These are phyloP conservation scores for Stereocaulon alpinum DNA, from an alignment of 495 filamentous ascomycete species.

Conservation along the genomic window DNA sequence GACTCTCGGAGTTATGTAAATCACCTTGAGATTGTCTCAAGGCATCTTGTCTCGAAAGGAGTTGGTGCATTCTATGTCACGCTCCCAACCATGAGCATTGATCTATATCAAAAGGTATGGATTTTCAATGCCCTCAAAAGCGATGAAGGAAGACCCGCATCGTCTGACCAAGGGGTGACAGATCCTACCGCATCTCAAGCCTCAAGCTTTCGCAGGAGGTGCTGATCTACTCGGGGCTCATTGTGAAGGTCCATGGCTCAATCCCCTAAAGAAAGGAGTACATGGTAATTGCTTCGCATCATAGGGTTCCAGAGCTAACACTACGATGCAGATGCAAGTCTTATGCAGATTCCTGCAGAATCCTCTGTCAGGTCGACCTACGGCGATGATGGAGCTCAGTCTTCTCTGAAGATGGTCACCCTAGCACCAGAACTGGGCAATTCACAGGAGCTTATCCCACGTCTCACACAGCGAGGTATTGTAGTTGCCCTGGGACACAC, in stretches of 20 bases:
- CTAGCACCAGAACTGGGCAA: constrained; percentile 65
- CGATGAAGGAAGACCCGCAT: not conserved
- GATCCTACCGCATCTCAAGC: constrained; percentile 63
- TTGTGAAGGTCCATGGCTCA: constrained; percentile 76
- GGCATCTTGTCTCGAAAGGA: constrained; percentile 57
- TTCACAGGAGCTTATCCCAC: constrained; percentile 51
- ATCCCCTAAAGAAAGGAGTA: constrained; percentile 59
- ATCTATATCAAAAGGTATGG: constrained; percentile 55
- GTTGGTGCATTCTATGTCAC: constrained; percentile 60
- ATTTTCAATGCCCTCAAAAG: not conserved
- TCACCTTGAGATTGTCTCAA: constrained; percentile 55
- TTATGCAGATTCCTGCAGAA: constrained; percentile 14
- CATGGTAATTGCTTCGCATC: constrained; percentile 44
- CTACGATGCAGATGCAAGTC: constrained; percentile 4
- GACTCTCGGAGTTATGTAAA: constrained; percentile 55
- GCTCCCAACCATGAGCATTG: constrained; percentile 66
- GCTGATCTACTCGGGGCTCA: constrained; percentile 77
- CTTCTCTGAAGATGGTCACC: constrained; percentile 61
- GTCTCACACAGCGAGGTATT: constrained; percentile 49
- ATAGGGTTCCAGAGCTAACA: constrained; percentile 8
- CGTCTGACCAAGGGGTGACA: constrained; percentile 20
- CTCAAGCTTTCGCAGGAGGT: constrained; percentile 52
- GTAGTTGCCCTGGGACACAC: constrained; percentile 73
- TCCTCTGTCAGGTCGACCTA: constrained; percentile 9
- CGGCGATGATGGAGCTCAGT: constrained; percentile 15